phyloP scores from a whole-genome alignment of 2,329 filamentous ascomycete species.

The Gaeumannomyces tritici region DNA sequence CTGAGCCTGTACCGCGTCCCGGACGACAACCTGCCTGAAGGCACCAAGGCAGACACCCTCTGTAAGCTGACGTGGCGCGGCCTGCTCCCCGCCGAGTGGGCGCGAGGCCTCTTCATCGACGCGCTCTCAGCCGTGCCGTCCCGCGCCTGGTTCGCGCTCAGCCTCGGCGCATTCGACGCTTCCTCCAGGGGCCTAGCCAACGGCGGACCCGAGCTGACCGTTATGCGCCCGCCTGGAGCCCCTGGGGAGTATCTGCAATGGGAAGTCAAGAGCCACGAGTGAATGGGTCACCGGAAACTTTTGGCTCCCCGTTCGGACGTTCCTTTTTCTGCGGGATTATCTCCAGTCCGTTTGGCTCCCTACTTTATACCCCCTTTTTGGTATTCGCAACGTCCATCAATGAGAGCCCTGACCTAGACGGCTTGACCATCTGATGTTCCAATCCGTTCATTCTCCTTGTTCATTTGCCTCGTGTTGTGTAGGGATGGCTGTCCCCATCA shows the following conservation, averaged over 20 bases:
- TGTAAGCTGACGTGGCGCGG: conserved; percentile 51
- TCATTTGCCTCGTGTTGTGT: neutral
- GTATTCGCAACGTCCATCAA: neutral
- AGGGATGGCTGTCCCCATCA: neutral
- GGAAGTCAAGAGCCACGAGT: conserved; percentile 42
- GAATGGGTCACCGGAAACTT: conserved; percentile 8
- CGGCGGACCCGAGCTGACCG: conserved; percentile 38
- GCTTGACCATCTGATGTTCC: neutral
- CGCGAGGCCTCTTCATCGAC: conserved; percentile 35
- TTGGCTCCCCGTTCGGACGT: neutral
- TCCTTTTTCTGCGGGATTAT: neutral
- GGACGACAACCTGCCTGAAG: conserved; percentile 17
- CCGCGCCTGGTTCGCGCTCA: conserved; percentile 45
- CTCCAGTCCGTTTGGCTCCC: neutral
- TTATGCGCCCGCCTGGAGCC: conserved; percentile 40
- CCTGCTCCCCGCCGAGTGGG: conserved; percentile 44
- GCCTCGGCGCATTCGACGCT: conserved; percentile 37
- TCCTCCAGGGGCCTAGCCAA: conserved; percentile 32
- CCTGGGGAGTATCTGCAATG: conserved; percentile 49
- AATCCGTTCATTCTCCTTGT: neutral
- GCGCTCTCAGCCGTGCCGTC: conserved; percentile 29
- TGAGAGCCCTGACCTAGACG: neutral
- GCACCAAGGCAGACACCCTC: conserved; percentile 12
- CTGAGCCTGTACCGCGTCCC: conserved; percentile 59
- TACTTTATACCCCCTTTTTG: neutral